phyloP scores from a whole-genome alignment of 495 filamentous ascomycete species.

The Glarea lozoyensis region DNA sequence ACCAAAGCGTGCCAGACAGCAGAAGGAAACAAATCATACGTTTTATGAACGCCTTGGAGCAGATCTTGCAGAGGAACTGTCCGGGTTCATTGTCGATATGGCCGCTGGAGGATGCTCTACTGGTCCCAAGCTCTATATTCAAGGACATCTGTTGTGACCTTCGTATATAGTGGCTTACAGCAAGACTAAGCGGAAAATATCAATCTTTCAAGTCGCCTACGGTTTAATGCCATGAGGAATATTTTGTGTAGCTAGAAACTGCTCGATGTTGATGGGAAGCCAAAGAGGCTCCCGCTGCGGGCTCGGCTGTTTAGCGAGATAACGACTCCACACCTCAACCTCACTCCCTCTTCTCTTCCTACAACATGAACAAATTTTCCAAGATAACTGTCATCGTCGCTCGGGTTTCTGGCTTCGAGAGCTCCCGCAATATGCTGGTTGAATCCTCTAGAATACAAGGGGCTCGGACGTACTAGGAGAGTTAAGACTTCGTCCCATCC shows the following conservation, averaged over 20 bases:
- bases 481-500: not conserved
- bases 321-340: not conserved
- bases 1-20: not conserved
- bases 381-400: not conserved
- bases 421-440: not conserved
- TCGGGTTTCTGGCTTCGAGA: constrained; percentile 1
- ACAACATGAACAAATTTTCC: not conserved
- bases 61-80: constrained; percentile 14
- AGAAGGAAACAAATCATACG: constrained; percentile 5
- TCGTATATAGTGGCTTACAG: constrained; percentile 1
- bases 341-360: not conserved
- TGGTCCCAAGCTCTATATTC: not conserved
- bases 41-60: constrained; percentile 12
- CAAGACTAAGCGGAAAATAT: not conserved
- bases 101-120: not conserved
- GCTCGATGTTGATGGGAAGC: not conserved
- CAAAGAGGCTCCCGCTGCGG: not conserved
- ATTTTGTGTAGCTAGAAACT: not conserved
- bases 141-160: not conserved
- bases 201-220: not conserved
- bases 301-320: not conserved
- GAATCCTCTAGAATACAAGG: not conserved
- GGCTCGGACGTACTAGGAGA: not conserved
- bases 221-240: constrained; percentile 1
- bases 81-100: constrained; percentile 8